Base-by-base conservation (phyloP, 2,329 filamentous ascomycete species). In the Dothideomycetidae sp. region DNA sequence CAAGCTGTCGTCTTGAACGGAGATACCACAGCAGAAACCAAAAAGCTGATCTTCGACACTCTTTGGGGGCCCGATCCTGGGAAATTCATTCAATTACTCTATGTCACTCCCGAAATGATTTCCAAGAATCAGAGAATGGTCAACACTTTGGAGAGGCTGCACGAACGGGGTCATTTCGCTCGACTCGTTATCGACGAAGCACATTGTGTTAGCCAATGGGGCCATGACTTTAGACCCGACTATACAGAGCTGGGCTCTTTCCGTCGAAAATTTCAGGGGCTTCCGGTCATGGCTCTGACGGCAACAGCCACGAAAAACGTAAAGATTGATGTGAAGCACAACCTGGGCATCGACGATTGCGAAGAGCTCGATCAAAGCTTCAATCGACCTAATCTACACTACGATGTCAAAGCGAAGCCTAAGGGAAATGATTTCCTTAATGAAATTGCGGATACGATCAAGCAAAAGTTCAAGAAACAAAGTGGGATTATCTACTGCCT, bases 121-220 rank as follows among this genome's bases (percentile, higher is more conserved):
- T 83, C 69, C 61, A 88, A 86, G 54, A 98, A 78, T 53, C 56
- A 68, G 29, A 62, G 63, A 2, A 81, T 96, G 56, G 63, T 75
- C 41, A 68, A 66, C 36, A 71, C 67, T 2, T 67, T 98, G 44
- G 61, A 72, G 36, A 66, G 64, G 2, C 65, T 98, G n/a, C 71
- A 93, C 55, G 58, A 59, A 10, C 74, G 74, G 35, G 64, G 69
- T 3, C 81, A 78, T 49, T 73, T 98, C 36, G 88, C 92, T 11
- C 75, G 90, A 16, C 74, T 98, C 33, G 90, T 98, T 37, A 93
- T 98, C 44, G 90, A 98, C 48, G 92, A 98, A 61, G 90, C 90
- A n/a, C 90, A 98, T 56, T 98, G 90, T 57, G 88, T 98, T 16
- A 96, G 90, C 57, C 86, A 98, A 64, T 98, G 90, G 90, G 90